Evolutionary conservation across 2,329 filamentous ascomycete species (phyloP).

Genomic region (Helotiales sp.): DNA sequence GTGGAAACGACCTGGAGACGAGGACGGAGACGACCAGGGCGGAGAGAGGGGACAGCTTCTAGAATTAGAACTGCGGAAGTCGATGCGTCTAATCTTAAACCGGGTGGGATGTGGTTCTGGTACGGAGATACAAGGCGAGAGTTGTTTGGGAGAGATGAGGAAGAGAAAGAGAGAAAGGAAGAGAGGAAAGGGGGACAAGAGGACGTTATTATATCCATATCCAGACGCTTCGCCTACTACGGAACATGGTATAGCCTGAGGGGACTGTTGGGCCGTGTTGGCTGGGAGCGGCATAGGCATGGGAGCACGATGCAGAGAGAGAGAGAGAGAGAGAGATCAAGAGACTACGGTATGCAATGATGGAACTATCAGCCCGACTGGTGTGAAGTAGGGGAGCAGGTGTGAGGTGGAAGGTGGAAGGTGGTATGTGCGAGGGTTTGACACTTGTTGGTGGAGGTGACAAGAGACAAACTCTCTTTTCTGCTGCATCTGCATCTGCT

Average conservation of each 20-base stretch:
- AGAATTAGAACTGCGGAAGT: too few relatives aligned
- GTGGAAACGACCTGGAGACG: too few relatives aligned
- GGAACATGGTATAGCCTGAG: background rate
- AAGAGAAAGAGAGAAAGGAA: background rate
- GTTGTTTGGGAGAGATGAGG: background rate
- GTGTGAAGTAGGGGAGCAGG: background rate
- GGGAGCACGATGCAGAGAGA: slow-evolving; percentile 2
- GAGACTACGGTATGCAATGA: background rate
- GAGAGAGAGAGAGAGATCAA: background rate
- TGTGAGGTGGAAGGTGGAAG: background rate
- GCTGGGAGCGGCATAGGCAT: background rate
- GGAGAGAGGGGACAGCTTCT: background rate
- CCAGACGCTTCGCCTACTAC: too few relatives aligned
- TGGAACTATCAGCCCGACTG: background rate
- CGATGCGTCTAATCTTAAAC: background rate
- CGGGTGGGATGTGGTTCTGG: background rate
- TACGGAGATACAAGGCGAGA: background rate
- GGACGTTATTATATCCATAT: background rate
- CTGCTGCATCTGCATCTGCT: background rate
- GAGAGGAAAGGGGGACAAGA: background rate
- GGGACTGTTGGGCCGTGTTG: background rate
- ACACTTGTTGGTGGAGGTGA: background rate
- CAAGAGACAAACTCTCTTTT: background rate
- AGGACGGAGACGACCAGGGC: background rate
- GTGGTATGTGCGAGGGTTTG: background rate